A percentile compares a stretch with the other conserved stretches of the same genome.
Evolutionary conservation across 805 yeast species (phyloP).

Genomic region (Kluyveromyces dobzhanskii): DNA sequence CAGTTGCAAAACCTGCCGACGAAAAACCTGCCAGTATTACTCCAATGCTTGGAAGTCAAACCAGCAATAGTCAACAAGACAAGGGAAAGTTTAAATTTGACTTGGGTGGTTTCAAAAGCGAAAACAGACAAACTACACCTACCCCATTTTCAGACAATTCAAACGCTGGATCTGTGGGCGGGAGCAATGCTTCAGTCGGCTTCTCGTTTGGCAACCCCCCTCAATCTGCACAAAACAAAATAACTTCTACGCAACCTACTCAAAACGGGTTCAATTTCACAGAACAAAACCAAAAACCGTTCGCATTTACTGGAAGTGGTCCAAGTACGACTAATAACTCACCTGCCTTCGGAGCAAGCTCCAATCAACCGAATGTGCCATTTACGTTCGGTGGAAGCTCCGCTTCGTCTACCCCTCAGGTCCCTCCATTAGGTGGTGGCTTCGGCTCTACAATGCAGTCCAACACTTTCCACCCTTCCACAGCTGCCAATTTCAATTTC

Average conservation of each 20-base stretch:
- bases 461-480: slow-evolving; percentile 20
- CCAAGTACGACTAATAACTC: slow-evolving; percentile 11
- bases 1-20: background rate
- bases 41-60: slow-evolving; percentile 5
- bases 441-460: slow-evolving; percentile 7
- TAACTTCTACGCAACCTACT: slow-evolving; percentile 4
- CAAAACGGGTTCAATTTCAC: slow-evolving; percentile 6
- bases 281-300: slow-evolving; percentile 9
- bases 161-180: background rate
- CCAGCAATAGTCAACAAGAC: background rate
- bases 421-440: slow-evolving; percentile 8
- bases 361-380: slow-evolving; percentile 9
- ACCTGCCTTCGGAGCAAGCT: slow-evolving; percentile 16
- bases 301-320: slow-evolving; percentile 6
- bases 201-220: slow-evolving; percentile 5
- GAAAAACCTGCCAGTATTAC: background rate
- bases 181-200: background rate
- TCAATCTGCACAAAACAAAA: background rate
- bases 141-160: background rate
- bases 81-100: slow-evolving; percentile 8
- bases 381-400: slow-evolving; percentile 7
- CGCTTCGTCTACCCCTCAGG: slow-evolving; percentile 7
- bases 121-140: background rate
- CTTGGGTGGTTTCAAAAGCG: slow-evolving; percentile 3
- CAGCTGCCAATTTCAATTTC: slow-evolving; percentile 21